Conservation (phyloP, 2,329 filamentous ascomycete genomes). For the Pestalotiopsis sp. region DNA sequence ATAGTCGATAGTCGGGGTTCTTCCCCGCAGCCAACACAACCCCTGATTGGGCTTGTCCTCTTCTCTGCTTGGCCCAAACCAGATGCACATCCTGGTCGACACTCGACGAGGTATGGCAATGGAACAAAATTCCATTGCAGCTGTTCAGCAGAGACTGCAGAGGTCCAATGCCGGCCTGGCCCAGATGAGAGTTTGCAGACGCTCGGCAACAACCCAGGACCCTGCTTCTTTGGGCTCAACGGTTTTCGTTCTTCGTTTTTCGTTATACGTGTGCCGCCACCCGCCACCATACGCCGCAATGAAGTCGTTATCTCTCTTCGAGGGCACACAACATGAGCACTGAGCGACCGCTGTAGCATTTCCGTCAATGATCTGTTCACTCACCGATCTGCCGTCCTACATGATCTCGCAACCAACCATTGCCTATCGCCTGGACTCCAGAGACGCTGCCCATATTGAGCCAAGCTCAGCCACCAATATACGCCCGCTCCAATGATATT, state of each 20-base stretch:
- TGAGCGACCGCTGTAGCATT: not conserved
- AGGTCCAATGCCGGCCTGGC: not conserved
- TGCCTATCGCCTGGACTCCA: not conserved
- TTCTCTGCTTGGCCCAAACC: not conserved
- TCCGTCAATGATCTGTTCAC: not conserved
- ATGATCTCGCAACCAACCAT: not conserved
- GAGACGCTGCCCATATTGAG: not conserved
- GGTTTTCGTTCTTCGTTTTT: not conserved
- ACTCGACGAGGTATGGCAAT: not conserved
- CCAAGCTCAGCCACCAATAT: not conserved
- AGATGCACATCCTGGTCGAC: not conserved
- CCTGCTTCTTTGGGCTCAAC: not conserved
- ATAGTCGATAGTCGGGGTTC: conserved; percentile 8
- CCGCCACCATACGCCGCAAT: not conserved
- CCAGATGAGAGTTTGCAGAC: not conserved
- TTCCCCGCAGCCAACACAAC: not conserved
- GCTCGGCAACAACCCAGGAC: not conserved
- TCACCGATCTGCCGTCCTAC: not conserved
- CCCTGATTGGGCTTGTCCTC: not conserved
- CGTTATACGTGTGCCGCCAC: not conserved
- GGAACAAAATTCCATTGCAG: not conserved
- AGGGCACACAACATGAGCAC: not conserved
- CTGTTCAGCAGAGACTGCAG: not conserved
- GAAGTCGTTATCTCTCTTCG: not conserved
- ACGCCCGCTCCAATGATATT: too few species aligned